A percentile compares a stretch with the other conserved stretches of the same genome.
These are phyloP conservation scores for Pelargonium citronellum DNA, from an alignment of 441 rosid species.

Conservation along the genomic window DNA sequence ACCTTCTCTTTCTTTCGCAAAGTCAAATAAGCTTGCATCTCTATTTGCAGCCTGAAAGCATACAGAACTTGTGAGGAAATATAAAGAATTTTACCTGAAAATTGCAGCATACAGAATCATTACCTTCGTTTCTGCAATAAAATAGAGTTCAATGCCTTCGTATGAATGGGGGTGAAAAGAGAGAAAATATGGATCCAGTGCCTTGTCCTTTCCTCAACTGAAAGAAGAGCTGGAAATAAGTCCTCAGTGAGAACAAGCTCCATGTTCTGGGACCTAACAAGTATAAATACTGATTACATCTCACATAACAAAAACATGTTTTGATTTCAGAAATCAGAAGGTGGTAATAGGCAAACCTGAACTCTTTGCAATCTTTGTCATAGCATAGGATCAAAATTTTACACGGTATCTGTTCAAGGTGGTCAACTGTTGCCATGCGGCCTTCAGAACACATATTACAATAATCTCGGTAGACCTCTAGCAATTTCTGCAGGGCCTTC, in stretches of 20 bases:
- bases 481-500: conserved; percentile 67
- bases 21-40: conserved; percentile 60
- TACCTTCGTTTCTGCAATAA: conserved; percentile 82
- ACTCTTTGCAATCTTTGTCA: conserved; percentile 75
- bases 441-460: conserved; percentile 72
- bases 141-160: conserved; percentile 62
- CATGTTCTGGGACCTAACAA: conserved; percentile 60
- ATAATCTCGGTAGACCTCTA: conserved; percentile 74
- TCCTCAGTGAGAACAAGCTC: conserved; percentile 71
- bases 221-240: conserved; percentile 59
- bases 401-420: conserved; percentile 82
- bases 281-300: conserved; percentile 22
- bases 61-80: conserved; percentile 20
- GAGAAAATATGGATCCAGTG: conserved; percentile 81
- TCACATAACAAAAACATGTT: not conserved
- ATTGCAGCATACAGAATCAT: conserved; percentile 18
- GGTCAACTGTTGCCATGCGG: conserved; percentile 43
- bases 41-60: conserved; percentile 67
- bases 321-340: conserved; percentile 13
- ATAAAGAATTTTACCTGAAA: conserved; percentile 13
- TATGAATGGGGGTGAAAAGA: conserved; percentile 61
- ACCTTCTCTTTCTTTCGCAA: conserved; percentile 69
- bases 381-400: conserved; percentile 72
- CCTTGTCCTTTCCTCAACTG: conserved; percentile 60
- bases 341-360: conserved; percentile 46